phyloP scores from a whole-genome alignment of 2,329 filamentous ascomycete genomes.

The Talaromyces sp. region DNA sequence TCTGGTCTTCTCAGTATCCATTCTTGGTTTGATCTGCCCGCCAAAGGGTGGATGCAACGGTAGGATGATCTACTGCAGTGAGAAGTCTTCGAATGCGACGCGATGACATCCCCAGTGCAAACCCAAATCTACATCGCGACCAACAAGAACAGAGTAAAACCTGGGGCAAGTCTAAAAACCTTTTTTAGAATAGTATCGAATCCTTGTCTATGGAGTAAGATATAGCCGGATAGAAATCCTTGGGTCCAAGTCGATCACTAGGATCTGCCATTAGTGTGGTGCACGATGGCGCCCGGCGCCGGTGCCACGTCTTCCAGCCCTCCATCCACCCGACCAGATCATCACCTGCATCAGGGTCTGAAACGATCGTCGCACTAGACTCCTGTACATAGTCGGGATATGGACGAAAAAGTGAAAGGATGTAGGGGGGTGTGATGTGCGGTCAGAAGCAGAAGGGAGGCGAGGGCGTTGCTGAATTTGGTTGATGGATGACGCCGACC shows the following conservation, averaged over 20 bases:
- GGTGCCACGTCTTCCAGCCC: slow-evolving; percentile 2
- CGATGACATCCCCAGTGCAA: too few relatives aligned
- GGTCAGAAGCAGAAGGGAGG: not conserved
- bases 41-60: slow-evolving; percentile 19
- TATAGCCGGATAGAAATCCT: slow-evolving; percentile 11
- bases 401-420: not conserved
- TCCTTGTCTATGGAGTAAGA: slow-evolving; percentile 10
- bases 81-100: not conserved
- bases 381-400: not conserved
- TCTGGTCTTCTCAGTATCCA: not conserved
- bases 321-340: slow-evolving; percentile 3
- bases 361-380: slow-evolving; percentile 12
- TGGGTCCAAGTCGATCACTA: slow-evolving; percentile 13
- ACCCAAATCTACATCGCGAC: not conserved
- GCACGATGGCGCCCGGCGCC: not conserved
- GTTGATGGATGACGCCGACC: not conserved
- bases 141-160: not conserved
- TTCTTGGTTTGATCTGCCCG: not conserved
- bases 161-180: not conserved
- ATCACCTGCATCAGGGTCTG: slow-evolving; percentile 9
- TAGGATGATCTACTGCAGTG: slow-evolving; percentile 22
- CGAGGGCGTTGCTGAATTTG: not conserved
- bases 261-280: slow-evolving; percentile 15
- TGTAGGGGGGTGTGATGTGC: not conserved
- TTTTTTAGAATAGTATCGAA: not conserved